Evolutionary conservation across 2,329 filamentous ascomycete species (phyloP).

Genomic region (Colletotrichum tabaci): DNA sequence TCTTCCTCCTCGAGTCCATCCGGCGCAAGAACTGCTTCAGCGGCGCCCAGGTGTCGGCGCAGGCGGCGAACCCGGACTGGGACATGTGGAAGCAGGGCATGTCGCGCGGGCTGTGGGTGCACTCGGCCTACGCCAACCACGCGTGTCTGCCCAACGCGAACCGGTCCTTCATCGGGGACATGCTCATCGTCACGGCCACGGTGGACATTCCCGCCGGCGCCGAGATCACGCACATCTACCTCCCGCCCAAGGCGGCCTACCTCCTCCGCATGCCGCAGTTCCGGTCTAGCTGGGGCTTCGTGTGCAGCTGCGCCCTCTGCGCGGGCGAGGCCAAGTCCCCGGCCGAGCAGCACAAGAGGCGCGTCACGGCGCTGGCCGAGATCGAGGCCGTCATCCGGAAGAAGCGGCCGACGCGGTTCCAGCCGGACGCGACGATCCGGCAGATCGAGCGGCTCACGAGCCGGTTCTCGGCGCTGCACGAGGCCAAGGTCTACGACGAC

Average conservation of each 20-base stretch:
- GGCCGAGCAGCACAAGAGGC: constrained; percentile 41
- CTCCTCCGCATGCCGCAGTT: constrained; percentile 48
- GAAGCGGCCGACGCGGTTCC: constrained; percentile 44
- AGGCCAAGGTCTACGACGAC: constrained; percentile 48
- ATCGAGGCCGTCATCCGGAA: constrained; percentile 50
- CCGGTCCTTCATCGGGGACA: constrained; percentile 54
- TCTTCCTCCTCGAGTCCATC: constrained; percentile 57
- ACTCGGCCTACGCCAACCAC: constrained; percentile 56
- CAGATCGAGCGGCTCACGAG: constrained; percentile 49
- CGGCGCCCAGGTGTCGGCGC: constrained; percentile 50
- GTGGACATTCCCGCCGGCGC: constrained; percentile 54
- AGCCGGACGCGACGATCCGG: constrained; percentile 52
- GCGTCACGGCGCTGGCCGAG: constrained; percentile 44
- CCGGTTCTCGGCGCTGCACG: constrained; percentile 52
- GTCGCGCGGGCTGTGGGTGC: constrained; percentile 51
- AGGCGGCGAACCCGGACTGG: constrained; percentile 48
- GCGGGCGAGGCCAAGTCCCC: constrained; percentile 47
- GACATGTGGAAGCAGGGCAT: constrained; percentile 44
- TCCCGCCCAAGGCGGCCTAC: constrained; percentile 51
- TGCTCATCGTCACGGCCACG: constrained; percentile 52
- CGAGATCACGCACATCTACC: constrained; percentile 57
- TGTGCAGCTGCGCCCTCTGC: constrained; percentile 58
- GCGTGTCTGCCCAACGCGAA: constrained; percentile 52
- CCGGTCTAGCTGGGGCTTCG: constrained; percentile 55
- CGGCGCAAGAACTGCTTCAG: constrained; percentile 59